phyloP scores from a whole-genome alignment of 768 basidiomycete genomes.

The button mushroom (Agaricus bisporus) region DNA sequence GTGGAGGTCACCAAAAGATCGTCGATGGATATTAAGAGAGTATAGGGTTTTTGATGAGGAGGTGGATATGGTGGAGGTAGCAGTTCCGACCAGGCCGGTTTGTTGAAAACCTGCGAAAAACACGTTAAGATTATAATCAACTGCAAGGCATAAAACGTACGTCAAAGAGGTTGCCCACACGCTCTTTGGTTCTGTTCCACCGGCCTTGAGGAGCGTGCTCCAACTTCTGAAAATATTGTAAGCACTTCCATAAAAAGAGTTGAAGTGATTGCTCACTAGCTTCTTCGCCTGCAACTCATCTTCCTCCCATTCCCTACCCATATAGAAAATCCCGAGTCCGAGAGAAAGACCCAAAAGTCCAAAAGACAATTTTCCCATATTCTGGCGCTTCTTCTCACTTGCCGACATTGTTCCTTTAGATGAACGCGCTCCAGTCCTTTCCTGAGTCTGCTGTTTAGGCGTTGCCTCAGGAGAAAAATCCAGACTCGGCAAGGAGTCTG shows the following conservation, averaged over 20 bases:
- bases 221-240: constrained; percentile 32
- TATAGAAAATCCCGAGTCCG: constrained; percentile 50
- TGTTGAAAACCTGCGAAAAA: constrained; percentile 70
- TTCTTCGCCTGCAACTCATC: constrained; percentile 63
- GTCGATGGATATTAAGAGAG: constrained; percentile 85
- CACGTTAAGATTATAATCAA: background rate
- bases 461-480: constrained; percentile 55
- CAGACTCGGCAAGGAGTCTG: constrained; percentile 39
- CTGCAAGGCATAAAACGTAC: constrained; percentile 33
- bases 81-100: constrained; percentile 90
- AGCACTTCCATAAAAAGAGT: background rate
- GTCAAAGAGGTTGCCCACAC: constrained; percentile 62
- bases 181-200: constrained; percentile 56
- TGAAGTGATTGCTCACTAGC: constrained; percentile 36
- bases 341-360: constrained; percentile 50
- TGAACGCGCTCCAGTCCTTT: constrained; percentile 68
- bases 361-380: constrained; percentile 49
- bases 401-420: constrained; percentile 74
- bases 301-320: constrained; percentile 76
- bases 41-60: constrained; percentile 86
- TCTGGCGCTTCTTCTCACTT: constrained; percentile 64
- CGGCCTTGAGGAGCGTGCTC: constrained; percentile 57
- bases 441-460: constrained; percentile 26
- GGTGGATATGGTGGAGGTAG: constrained; percentile 82
- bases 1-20: constrained; percentile 87